Conservation (phyloP, 495 filamentous ascomycete species). For the Cetradonia linearis region DNA sequence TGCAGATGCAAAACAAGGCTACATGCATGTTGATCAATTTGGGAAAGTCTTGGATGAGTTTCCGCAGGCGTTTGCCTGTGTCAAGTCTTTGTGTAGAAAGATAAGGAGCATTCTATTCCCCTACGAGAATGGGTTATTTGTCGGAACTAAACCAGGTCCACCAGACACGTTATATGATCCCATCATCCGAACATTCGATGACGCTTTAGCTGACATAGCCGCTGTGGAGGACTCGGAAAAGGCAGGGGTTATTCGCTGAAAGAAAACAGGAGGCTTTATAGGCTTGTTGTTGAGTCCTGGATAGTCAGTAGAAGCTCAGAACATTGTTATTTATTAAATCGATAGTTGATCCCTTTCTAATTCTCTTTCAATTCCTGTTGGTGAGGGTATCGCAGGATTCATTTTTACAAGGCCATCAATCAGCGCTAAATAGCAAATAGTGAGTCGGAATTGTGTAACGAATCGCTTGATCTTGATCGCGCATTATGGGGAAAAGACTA, state of each 20-base stretch:
- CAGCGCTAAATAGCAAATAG: too few relatives aligned
- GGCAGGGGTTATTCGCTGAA: constrained; percentile 5
- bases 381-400: too few relatives aligned
- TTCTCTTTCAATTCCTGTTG: too few relatives aligned
- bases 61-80: not conserved
- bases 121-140: not conserved
- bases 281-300: not conserved
- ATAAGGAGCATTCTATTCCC: not conserved
- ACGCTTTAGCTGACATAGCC: constrained; percentile 16
- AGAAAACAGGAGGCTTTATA: not conserved
- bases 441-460: too few relatives aligned
- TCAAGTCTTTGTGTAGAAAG: not conserved
- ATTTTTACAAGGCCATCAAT: too few relatives aligned
- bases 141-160: not conserved
- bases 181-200: constrained; percentile 17
- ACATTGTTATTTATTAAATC: too few relatives aligned
- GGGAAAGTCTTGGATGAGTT: not conserved
- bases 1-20: not conserved
- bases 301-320: too few relatives aligned
- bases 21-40: not conserved
- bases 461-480: too few relatives aligned
- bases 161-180: constrained; percentile 7
- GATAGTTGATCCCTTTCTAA: too few relatives aligned
- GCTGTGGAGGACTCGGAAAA: constrained; percentile 7
- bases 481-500: too few relatives aligned